These are phyloP conservation scores for Tilletia setariae DNA, from an alignment of 1,284 basidiomycete genomes.

Conservation along the genomic window DNA sequence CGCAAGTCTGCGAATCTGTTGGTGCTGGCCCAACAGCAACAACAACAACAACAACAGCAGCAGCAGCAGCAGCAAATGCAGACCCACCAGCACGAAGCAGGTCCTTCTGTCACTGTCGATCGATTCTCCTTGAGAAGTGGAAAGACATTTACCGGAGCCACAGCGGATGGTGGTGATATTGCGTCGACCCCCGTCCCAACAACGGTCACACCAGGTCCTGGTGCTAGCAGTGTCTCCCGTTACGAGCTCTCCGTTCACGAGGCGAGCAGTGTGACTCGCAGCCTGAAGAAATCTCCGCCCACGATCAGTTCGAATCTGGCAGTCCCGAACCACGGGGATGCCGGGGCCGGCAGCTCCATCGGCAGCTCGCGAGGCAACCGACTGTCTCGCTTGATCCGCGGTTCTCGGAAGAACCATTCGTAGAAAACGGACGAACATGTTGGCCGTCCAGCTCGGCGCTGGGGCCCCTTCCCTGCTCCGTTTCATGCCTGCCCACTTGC, in stretches of 20 bases:
- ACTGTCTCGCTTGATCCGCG: background rate
- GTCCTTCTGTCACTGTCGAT: background rate
- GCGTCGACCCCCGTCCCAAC: slow-evolving; percentile 1
- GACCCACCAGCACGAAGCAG: background rate
- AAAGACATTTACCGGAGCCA: background rate
- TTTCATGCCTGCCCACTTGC: background rate
- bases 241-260: slow-evolving; percentile 12
- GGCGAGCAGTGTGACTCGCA: background rate
- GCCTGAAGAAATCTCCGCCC: background rate
- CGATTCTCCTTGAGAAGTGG: slow-evolving; percentile 1
- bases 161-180: slow-evolving; percentile 3
- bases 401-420: background rate
- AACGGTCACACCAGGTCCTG: background rate
- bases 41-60: background rate
- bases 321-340: background rate
- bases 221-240: background rate
- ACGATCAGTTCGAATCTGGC: background rate
- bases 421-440: background rate
- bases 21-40: background rate
- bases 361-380: slow-evolving; percentile 7
- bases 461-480: background rate
- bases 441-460: background rate
- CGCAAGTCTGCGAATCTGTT: slow-evolving; percentile 10
- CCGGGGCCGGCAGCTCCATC: background rate
- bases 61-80: background rate